phyloP scores from a whole-genome alignment of 108 stramenopile genomes.

The Skeletonema menzelii region DNA sequence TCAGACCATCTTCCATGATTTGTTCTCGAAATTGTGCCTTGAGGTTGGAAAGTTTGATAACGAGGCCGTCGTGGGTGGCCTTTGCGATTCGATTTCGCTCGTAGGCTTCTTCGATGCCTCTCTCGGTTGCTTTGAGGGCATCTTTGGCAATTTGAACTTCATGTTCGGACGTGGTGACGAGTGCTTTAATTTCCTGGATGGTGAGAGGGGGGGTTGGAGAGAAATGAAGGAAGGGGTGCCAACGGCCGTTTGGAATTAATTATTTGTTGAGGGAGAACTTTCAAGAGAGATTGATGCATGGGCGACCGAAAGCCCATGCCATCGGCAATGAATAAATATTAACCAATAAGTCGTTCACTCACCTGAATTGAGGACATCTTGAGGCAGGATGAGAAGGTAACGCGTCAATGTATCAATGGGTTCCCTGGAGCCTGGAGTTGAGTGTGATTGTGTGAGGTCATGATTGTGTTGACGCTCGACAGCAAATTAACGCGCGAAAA shows the following conservation, averaged over 20 bases:
- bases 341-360: background rate
- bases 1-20: slow-evolving; percentile 6
- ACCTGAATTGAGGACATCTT: background rate
- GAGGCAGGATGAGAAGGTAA: background rate
- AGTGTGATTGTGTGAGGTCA: background rate
- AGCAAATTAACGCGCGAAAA: too few species aligned
- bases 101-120: background rate
- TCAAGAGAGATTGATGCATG: too few species aligned
- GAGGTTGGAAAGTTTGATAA: background rate
- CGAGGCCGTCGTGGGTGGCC: background rate
- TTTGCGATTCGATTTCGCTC: background rate
- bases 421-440: background rate
- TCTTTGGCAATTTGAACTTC: slow-evolving; percentile 3
- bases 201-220: background rate
- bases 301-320: too few species aligned
- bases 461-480: too few species aligned
- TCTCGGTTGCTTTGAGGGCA: slow-evolving; percentile 2
- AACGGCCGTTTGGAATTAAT: too few species aligned
- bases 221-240: too few species aligned
- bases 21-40: slow-evolving; percentile 5
- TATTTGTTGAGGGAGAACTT: too few species aligned
- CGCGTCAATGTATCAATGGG: background rate
- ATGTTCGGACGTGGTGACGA: background rate
- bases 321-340: background rate
- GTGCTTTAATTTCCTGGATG: background rate